Evolutionary conservation across 2,329 filamentous ascomycete genomes (phyloP).

Genomic region (Trichoderma endophyticum): DNA sequence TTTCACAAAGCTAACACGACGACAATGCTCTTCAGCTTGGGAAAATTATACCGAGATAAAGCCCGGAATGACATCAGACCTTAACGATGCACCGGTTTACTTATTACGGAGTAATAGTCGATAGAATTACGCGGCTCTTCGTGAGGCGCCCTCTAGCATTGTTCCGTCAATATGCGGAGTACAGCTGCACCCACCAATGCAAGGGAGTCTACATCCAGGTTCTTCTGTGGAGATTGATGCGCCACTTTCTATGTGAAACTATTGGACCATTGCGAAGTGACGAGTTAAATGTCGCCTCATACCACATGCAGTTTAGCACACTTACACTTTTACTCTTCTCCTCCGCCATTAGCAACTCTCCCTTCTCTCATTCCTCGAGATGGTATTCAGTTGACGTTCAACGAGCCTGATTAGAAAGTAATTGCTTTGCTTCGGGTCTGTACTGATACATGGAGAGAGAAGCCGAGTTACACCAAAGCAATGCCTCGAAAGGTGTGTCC

Average conservation of each 20-base stretch:
- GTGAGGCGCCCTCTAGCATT: not conserved
- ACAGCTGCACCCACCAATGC: not conserved
- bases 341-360: not conserved
- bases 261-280: not conserved
- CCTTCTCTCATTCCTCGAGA: not conserved
- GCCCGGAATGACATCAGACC: not conserved
- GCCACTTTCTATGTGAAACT: not conserved
- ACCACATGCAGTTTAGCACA: not conserved
- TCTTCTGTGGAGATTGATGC: not conserved
- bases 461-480: not conserved
- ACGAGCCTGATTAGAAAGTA: not conserved
- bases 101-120: no score
- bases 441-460: not conserved
- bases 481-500: slow-evolving; percentile 5
- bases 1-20: not conserved
- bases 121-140: not conserved
- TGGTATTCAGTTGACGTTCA: not conserved
- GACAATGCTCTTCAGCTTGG: not conserved
- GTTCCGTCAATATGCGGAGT: not conserved
- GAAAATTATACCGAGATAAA: not conserved
- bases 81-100: not conserved
- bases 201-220: not conserved
- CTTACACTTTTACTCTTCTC: not conserved
- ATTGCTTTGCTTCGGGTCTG: not conserved
- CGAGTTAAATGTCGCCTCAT: not conserved